These are phyloP conservation scores for Cudoniella acicularis DNA, from an alignment of 495 filamentous ascomycete species.

Conservation along the genomic window DNA sequence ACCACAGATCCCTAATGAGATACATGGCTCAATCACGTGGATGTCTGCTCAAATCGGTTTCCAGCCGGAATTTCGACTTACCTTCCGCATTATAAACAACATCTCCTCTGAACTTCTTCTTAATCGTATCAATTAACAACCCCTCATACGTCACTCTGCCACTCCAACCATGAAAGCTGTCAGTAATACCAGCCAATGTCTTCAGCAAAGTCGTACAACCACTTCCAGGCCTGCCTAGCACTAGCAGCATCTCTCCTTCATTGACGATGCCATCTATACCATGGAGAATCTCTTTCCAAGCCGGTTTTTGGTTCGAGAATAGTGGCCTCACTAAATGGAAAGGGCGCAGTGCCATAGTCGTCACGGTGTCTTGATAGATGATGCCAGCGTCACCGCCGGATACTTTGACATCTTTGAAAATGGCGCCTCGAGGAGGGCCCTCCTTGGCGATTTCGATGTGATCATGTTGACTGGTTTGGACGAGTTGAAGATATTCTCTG, in stretches of 20 bases:
- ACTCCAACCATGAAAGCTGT: constrained; percentile 62
- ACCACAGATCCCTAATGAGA: too few relatives aligned
- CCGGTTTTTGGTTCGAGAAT: neutral
- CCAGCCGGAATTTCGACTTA: neutral
- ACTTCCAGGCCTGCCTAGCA: constrained; percentile 63
- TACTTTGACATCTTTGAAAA: neutral
- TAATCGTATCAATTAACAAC: neutral
- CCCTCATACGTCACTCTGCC: constrained; percentile 67
- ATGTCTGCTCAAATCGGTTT: too few relatives aligned
- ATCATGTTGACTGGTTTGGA: too few relatives aligned
- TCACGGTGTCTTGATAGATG: neutral
- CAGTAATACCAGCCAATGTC: constrained; percentile 69
- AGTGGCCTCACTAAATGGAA: neutral
- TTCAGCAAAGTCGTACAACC: constrained; percentile 77
- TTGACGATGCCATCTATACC: constrained; percentile 18
- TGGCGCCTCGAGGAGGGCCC: neutral
- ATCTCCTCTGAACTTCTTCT: constrained; percentile 57
- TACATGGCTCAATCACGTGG: too few relatives aligned
- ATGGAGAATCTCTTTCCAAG: neutral
- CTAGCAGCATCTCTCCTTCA: constrained; percentile 50
- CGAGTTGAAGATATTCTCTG: too few relatives aligned
- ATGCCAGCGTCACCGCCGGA: neutral
- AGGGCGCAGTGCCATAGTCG: neutral
- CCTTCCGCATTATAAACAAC: constrained; percentile 40
- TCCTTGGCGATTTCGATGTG: too few relatives aligned